Evolutionary conservation across 805 yeast species (phyloP).

Genomic region (Candida cerambycidarum): DNA sequence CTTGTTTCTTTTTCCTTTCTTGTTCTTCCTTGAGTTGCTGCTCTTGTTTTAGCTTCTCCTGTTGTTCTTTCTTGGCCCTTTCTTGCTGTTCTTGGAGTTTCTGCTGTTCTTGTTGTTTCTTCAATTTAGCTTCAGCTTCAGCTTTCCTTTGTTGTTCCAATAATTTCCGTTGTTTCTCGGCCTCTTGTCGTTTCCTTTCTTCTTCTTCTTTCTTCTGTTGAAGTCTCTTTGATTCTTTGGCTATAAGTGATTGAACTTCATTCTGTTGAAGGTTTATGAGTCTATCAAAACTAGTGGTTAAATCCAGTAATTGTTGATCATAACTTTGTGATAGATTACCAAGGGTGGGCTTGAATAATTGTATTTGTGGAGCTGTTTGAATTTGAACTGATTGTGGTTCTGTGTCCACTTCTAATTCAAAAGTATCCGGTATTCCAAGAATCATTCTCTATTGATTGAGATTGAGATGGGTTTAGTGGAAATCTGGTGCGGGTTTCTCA

Average conservation of each 20-base stretch:
- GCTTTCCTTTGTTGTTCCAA: slow-evolving; percentile 22
- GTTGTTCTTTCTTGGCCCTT: slow-evolving; percentile 11
- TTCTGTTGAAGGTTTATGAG: slow-evolving; percentile 17
- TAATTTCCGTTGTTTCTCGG: slow-evolving; percentile 12
- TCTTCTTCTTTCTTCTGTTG: slow-evolving; percentile 24
- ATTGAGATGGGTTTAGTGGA: too few species aligned
- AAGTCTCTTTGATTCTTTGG: slow-evolving; percentile 20
- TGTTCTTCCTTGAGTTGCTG: slow-evolving; percentile 15
- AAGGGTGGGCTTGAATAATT: not conserved
- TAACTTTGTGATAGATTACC: not conserved
- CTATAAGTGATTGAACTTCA: slow-evolving; percentile 19
- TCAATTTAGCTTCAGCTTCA: slow-evolving; percentile 8
- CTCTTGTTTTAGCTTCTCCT: slow-evolving; percentile 11
- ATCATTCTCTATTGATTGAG: too few species aligned
- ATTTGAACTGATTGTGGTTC: not conserved
- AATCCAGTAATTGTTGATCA: slow-evolving; percentile 5
- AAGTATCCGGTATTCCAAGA: slow-evolving; percentile 28
- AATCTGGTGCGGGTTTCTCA: not conserved
- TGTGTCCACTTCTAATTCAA: slow-evolving; percentile 18
- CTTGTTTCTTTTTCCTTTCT: slow-evolving; percentile 17
- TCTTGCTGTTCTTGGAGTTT: slow-evolving; percentile 7
- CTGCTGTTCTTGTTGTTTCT: slow-evolving; percentile 15
- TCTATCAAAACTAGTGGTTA: slow-evolving; percentile 6
- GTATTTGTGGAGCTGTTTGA: not conserved
- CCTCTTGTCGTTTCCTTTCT: slow-evolving; percentile 14